phyloP scores from a whole-genome alignment of 495 filamentous ascomycete genomes.

The Penicillium atrosanguineum region DNA sequence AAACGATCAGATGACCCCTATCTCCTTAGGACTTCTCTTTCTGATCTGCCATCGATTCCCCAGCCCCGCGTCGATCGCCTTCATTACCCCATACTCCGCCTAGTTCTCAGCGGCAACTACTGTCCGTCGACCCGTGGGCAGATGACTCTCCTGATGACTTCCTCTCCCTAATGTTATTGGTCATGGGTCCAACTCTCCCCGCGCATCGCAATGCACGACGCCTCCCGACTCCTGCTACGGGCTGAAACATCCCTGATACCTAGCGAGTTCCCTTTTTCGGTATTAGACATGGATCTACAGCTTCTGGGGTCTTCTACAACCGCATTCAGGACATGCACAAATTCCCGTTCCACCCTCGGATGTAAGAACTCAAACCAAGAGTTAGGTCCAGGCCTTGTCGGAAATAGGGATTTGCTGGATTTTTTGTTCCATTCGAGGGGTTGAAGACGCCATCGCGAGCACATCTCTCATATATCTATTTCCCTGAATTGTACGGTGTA shows the following conservation, averaged over 20 bases:
- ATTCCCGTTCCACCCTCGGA: conserved; percentile 10
- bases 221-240: conserved; percentile 5
- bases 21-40: not conserved
- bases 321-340: not conserved
- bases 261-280: conserved; percentile 2
- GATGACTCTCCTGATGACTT: not conserved
- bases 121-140: conserved; percentile 6
- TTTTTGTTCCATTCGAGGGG: conserved; percentile 11
- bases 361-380: conserved; percentile 18
- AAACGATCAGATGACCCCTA: not conserved
- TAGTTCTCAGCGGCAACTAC: conserved; percentile 1
- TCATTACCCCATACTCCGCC: not conserved
- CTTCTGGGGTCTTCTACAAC: not conserved
- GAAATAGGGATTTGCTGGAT: not conserved
- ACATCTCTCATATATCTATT: not conserved
- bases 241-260: conserved; percentile 17
- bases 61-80: not conserved
- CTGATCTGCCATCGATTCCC: not conserved
- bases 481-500: conserved; percentile 1
- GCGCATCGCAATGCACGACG: conserved; percentile 3
- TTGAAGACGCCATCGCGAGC: conserved; percentile 6
- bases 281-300: not conserved
- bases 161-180: too few species aligned
- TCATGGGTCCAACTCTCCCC: conserved; percentile 16
- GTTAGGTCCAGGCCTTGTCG: conserved; percentile 1